These are phyloP conservation scores for Amauroascus verrucosus DNA, from an alignment of 2,329 filamentous ascomycete genomes.

Conservation along the genomic window DNA sequence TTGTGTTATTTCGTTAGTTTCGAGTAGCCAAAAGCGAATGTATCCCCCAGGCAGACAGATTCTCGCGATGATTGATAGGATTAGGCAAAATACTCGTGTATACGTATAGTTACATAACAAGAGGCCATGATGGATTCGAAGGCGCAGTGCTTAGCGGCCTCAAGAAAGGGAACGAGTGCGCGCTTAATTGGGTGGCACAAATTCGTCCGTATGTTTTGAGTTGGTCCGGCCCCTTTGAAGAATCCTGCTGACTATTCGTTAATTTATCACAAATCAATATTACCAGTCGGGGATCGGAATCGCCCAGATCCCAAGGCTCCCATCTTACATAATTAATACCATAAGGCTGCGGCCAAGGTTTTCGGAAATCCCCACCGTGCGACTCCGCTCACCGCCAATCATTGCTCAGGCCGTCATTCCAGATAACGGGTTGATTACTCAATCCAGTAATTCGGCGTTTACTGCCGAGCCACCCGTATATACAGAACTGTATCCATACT, in stretches of 20 bases:
- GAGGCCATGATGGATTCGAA: no score
- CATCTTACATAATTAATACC: background rate
- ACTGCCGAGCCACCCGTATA: conserved; percentile 8
- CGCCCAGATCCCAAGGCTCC: background rate
- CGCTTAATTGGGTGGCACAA: background rate
- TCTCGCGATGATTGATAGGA: background rate
- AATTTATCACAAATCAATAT: no score
- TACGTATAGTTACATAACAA: no score
- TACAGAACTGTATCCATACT: background rate
- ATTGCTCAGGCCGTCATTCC: background rate
- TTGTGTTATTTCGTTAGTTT: no score
- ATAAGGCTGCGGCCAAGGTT: conserved; percentile 7
- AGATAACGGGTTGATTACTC: conserved; percentile 4
- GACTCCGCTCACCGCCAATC: background rate
- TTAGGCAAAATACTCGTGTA: background rate
- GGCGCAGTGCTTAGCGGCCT: no score
- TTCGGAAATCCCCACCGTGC: background rate
- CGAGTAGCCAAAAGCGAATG: no score
- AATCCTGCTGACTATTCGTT: background rate
- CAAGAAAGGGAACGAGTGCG: background rate
- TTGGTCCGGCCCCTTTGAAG: background rate
- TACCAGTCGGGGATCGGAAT: background rate
- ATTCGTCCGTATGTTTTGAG: background rate
- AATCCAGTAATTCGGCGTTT: conserved; percentile 6
- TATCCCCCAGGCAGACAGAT: background rate